Base-by-base conservation (phyloP, 202 grass and related monocot genomes). In the Zizania palustris region DNA sequence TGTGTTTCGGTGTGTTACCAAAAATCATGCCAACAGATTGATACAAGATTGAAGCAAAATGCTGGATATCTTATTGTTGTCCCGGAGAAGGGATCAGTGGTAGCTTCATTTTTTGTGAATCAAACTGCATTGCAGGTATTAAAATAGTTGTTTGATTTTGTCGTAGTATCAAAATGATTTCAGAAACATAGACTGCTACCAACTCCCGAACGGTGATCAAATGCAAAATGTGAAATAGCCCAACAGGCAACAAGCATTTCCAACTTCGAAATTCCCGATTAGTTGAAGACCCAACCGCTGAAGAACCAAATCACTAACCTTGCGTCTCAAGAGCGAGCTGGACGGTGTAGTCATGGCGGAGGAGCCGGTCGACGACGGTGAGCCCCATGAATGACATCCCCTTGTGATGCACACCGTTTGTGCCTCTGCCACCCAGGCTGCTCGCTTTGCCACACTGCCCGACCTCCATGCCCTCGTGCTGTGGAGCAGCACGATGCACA, bases 321-420 rank as follows among this genome's bases (percentile, higher is more conserved):
- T 95, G 91, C 28, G 83, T 95, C 80, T 99, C 91, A 46, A 99
- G 85, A 75, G 92, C 89, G 71, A 99, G 85, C 76, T 85, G 79
- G 67, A 99, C 92, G 86, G 72, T 34, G 89, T 95, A 99, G 9
- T 92, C 96, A 35, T 88, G 87, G n/a, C 85, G 78, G 65, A 99
- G 92, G 50, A 99, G 91, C 28, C 89, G 81, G 75, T 95, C 89
- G 65, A 93, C 96, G 83, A 98, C 57, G 77, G 96, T 91, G 81
- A 95, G 90, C 4, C 96, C 91, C 36, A 98, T 70, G 70, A 90
- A 98, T 18, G 91, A 94, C 53, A 90, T 90, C 4, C 85, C 91
- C 2, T 89, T 89, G 96, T 98, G 80, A 95, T 91, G 86, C 96
- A 98, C 11, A 98, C 91, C 4, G 71, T 71, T 71, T 87, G 83